Percentiles rank a stretch among this genome's conserved stretches.
Conservation (phyloP, 441 rosid species). For the Brassica balearica region DNA sequence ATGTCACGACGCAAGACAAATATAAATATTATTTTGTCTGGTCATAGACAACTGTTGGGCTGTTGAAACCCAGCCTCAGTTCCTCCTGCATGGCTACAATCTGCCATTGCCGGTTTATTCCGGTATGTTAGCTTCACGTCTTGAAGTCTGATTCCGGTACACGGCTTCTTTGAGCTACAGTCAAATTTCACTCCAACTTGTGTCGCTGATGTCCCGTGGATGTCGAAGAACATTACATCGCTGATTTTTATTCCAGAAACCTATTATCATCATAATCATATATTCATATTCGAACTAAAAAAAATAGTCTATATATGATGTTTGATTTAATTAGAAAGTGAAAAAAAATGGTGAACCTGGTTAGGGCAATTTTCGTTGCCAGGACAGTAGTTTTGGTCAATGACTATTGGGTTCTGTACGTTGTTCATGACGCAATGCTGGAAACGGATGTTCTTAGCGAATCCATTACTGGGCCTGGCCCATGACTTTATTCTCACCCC, state of each 20-base stretch:
- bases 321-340: background rate
- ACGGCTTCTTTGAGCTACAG: slow-evolving; percentile 43
- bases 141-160: slow-evolving; percentile 42
- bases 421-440: slow-evolving; percentile 61
- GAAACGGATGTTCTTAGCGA: slow-evolving; percentile 55
- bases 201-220: slow-evolving; percentile 44
- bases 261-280: background rate
- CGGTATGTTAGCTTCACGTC: slow-evolving; percentile 43
- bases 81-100: slow-evolving; percentile 70
- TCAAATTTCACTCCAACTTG: slow-evolving; percentile 40
- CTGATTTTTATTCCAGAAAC: slow-evolving; percentile 44
- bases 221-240: slow-evolving; percentile 40
- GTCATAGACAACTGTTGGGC: slow-evolving; percentile 58
- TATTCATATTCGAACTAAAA: background rate
- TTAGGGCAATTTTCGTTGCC: slow-evolving; percentile 55
- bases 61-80: slow-evolving; percentile 52
- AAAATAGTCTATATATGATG: background rate
- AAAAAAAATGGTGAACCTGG: slow-evolving; percentile 41
- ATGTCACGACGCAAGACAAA: background rate
- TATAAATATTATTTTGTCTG: background rate
- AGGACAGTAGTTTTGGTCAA: slow-evolving; percentile 75
- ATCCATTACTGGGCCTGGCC: slow-evolving; percentile 67
- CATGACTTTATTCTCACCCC: slow-evolving; percentile 77
- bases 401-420: slow-evolving; percentile 68
- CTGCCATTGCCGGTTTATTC: slow-evolving; percentile 52